Conservation (phyloP, 495 filamentous ascomycete genomes). For the Elaphomyces granulatus region DNA sequence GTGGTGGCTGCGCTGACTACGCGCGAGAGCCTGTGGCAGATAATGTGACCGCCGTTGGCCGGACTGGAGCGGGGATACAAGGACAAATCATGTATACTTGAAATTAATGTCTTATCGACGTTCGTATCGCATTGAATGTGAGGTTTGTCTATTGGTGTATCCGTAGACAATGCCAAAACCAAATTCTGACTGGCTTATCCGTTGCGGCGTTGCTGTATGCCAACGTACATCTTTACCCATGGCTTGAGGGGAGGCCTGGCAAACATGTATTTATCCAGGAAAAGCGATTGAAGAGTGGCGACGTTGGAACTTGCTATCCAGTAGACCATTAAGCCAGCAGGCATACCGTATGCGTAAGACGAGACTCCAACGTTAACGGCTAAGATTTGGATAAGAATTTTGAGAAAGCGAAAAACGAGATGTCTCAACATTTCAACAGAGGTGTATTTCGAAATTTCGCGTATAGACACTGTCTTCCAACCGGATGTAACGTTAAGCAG, state of each 20-base stretch:
- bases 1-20: neutral
- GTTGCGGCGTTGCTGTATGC: no score
- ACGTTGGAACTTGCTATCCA: constrained; percentile 46
- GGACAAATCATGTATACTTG: no score
- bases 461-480: constrained; percentile 13
- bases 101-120: no score
- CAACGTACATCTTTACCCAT: constrained; percentile 11
- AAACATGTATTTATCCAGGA: constrained; percentile 26
- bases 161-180: constrained; percentile 7
- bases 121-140: no score
- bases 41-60: neutral
- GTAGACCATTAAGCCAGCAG: constrained; percentile 53
- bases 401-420: constrained; percentile 9
- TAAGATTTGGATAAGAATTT: constrained; percentile 17
- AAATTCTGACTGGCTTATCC: constrained; percentile 5
- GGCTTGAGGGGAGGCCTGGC: constrained; percentile 10
- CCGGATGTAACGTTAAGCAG: constrained; percentile 22
- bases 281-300: constrained; percentile 24
- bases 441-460: constrained; percentile 17
- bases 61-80: no score
- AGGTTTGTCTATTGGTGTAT: no score
- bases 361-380: constrained; percentile 21
- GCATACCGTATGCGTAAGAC: constrained; percentile 30
- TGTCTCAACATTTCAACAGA: constrained; percentile 13
- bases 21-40: neutral